Percentiles rank a stretch among this genome's conserved stretches.
Evolutionary conservation across 352 stramenopile species (phyloP).

Genomic region (Aphanomyces euteiches): DNA sequence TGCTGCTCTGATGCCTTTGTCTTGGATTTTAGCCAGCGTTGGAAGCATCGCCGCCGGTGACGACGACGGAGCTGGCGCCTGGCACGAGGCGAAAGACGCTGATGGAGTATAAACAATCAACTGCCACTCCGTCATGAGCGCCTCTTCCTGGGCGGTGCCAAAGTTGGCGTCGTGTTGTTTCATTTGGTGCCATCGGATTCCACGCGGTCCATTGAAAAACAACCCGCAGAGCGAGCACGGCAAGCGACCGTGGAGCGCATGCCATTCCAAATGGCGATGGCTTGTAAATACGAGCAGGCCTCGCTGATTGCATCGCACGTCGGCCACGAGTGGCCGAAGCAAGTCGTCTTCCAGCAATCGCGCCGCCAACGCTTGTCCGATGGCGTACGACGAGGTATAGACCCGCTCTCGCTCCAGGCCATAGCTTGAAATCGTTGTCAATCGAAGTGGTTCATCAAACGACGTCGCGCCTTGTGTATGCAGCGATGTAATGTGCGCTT

Average conservation of each 20-base stretch:
- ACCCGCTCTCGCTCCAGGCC: not conserved
- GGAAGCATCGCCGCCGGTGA: not conserved
- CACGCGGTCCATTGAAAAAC: constrained; percentile 16
- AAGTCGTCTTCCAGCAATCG: not conserved
- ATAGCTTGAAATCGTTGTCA: constrained; percentile 16
- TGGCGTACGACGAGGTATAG: not conserved
- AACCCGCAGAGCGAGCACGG: constrained; percentile 7
- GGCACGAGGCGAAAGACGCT: not conserved
- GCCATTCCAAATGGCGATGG: constrained; percentile 12
- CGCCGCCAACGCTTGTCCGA: not conserved
- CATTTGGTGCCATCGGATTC: constrained; percentile 17
- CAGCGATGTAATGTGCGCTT: constrained; percentile 10
- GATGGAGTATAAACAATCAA: constrained; percentile 8
- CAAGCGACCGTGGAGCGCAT: constrained; percentile 3
- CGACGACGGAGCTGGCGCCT: not conserved
- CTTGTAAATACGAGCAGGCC: constrained; percentile 19
- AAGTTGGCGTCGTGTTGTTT: not conserved
- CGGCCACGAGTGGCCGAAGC: not conserved
- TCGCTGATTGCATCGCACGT: constrained; percentile 6
- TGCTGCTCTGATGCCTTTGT: constrained; percentile 8
- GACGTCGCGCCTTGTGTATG: not conserved
- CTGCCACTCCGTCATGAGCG: constrained; percentile 11
- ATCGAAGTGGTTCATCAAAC: not conserved
- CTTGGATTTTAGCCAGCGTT: not conserved
- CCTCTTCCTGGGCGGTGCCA: constrained; percentile 2